Evolutionary conservation across 371 early-diverging fungal genomes (phyloP), one percentile per base, ranked within the genome.

Genomic region (Actinomucor elegans): DNA sequence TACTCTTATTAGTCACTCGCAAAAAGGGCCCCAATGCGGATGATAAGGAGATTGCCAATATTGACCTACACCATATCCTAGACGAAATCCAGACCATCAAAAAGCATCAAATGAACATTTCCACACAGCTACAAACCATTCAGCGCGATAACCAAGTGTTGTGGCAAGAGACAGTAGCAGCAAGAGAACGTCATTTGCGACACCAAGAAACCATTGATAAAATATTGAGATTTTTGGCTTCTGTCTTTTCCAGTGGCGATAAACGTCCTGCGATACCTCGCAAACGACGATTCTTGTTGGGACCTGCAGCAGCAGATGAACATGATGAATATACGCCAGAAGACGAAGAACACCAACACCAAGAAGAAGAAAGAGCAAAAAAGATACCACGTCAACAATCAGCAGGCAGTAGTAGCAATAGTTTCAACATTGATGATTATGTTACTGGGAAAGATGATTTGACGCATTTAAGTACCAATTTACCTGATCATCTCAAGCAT

Each of bases 151-250:
- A 94, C 61, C 88, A 91, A 57, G 57, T 83, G 17, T 66, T 97
- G 11, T 97, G 97, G 97, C 84, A 82, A 44, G 94, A 95, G 61
- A 86, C 92, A 0, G 48, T 87, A 1, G 67, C 79, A 0, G 81
- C 91, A 7, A 80, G 92, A 15, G 90, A 92, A 35, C 73, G 90
- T 21, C 85, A 92, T 67, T 82, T 86, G 31, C 72, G 86, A 38
- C 97, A 97, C 55, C 94, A 97, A 60, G 89, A 88, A 11, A 93
- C 91, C 0, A 95, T 97, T 35, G 93, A 96, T 74, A 96, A 94
- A 68, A 91, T 93, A 15, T 45, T 92, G 48, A 67, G 83, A 9
- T 93, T 93, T 65, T 61, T 93, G 56, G 92, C 92, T 0, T 83
- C 89, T 3, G 84, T 93, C 17, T 92, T 87, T 55, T 76, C 89